Evolutionary conservation across 1,139 yeast genomes (phyloP).

Genomic region (Pichia sp.): DNA sequence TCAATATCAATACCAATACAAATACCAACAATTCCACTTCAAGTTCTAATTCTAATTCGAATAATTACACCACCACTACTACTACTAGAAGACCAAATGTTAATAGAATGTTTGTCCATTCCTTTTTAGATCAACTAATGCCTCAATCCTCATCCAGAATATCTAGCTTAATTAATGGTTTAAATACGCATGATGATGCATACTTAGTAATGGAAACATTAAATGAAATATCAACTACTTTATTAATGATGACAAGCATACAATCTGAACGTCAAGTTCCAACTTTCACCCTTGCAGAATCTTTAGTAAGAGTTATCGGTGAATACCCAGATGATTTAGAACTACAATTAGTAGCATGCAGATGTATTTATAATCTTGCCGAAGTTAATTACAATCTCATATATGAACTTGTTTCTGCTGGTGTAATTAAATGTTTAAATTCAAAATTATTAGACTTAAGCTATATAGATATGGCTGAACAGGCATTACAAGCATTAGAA

Average conservation of each 20-base stretch:
- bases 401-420: slow-evolving; percentile 56
- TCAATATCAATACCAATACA: neutral
- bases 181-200: slow-evolving; percentile 43
- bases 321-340: slow-evolving; percentile 68
- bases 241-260: slow-evolving; percentile 59
- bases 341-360: slow-evolving; percentile 73
- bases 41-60: neutral
- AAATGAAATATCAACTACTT: slow-evolving; percentile 55
- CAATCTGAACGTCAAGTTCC: slow-evolving; percentile 64
- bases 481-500: slow-evolving; percentile 74
- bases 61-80: too few relatives aligned
- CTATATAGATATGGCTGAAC: slow-evolving; percentile 89
- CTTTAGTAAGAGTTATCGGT: slow-evolving; percentile 53
- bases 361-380: slow-evolving; percentile 75
- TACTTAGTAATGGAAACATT: slow-evolving; percentile 50
- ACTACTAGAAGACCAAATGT: neutral
- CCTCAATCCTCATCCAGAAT: slow-evolving; percentile 9
- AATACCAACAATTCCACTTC: neutral
- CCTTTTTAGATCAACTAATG: slow-evolving; percentile 13
- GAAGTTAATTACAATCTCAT: slow-evolving; percentile 71
- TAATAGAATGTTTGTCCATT: slow-evolving; percentile 11
- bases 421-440: slow-evolving; percentile 63
- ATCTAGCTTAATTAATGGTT: slow-evolving; percentile 37
- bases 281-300: slow-evolving; percentile 47
- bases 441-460: slow-evolving; percentile 66